Base-by-base conservation (phyloP, 2,329 filamentous ascomycete species). In the Rasamsonia emersonii region DNA sequence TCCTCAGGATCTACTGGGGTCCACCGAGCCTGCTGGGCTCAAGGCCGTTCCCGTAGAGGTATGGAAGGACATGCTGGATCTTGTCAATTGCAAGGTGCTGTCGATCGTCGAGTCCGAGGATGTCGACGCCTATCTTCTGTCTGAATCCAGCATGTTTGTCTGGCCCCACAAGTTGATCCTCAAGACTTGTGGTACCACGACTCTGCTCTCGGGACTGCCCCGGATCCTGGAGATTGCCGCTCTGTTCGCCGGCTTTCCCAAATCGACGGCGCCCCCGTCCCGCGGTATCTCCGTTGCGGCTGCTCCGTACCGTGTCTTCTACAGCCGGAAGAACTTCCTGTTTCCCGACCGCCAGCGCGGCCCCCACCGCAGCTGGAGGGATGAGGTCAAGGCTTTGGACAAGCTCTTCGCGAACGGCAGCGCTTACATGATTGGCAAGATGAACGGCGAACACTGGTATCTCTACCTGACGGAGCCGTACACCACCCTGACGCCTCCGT, bases 401-500 rank as follows among this genome's bases (percentile, higher is more conserved):
- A 81, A 83, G 55, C 84, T 88, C 61, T 95, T 98, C 56, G 71
- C 82, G 40, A 81, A 84, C 35, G 91, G 91, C 34, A 96, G 89
- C 59, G 91, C 91, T 30, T 98, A 98, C 62, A 94, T 96, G 88
- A 93, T 98, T 44, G 91, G 91, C 53, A 96, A 95, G 67, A 96
- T 96, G 89, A 98, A 98, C 49, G 89, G 91, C 37, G 91, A 98
- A 59, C 91, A 98, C 51, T 98, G 91, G 91, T 96, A 96, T 58
- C 69, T 98, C 35, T 98, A 98, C 65, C 79, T 96, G 50, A 96
- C 91, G 9, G 85, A 85, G 31, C 89, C 91, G 11, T 79, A 82
- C 55, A 79, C 75, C 28, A 68, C 75, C 33, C 68, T 93, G 43
- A 93, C 88, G 1, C 86, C 88, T 4, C 88, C 89, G 35, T 70